Conservation (phyloP, 2,329 filamentous ascomycete genomes). For the Nemania abortiva region DNA sequence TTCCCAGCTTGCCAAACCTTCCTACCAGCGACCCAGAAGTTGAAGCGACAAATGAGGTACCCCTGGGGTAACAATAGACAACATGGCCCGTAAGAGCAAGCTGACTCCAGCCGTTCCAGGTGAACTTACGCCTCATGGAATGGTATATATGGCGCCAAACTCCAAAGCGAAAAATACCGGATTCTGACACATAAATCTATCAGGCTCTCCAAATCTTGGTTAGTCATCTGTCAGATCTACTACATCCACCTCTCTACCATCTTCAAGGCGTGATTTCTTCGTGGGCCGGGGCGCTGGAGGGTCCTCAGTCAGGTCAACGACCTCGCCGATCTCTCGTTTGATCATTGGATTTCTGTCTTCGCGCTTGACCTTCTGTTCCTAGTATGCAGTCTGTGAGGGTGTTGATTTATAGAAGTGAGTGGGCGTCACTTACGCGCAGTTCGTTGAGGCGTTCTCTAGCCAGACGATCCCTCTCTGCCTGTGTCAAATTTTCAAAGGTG, state of each 20-base stretch:
- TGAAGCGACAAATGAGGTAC: neutral
- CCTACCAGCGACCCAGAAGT: neutral
- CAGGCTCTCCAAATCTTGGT: neutral
- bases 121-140: neutral
- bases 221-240: slow-evolving; percentile 47
- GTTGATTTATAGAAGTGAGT: neutral
- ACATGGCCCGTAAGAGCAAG: neutral
- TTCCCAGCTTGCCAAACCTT: neutral
- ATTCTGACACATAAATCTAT: neutral
- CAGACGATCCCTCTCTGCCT: slow-evolving; percentile 47
- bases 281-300: slow-evolving; percentile 7
- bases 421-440: slow-evolving; percentile 44
- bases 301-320: slow-evolving; percentile 47
- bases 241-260: slow-evolving; percentile 34
- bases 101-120: neutral
- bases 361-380: slow-evolving; percentile 39
- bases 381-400: slow-evolving; percentile 4
- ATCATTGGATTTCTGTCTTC: slow-evolving; percentile 28
- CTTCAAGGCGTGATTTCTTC: slow-evolving; percentile 37
- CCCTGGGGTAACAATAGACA: neutral
- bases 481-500: slow-evolving; percentile 41
- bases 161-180: neutral
- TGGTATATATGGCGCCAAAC: slow-evolving; percentile 29
- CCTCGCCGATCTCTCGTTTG: slow-evolving; percentile 49
- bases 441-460: slow-evolving; percentile 50